Percentiles rank a stretch among this genome's conserved stretches.
phyloP scores from a whole-genome alignment of 768 basidiomycete species.

The Macrolepiota dolichaula region DNA sequence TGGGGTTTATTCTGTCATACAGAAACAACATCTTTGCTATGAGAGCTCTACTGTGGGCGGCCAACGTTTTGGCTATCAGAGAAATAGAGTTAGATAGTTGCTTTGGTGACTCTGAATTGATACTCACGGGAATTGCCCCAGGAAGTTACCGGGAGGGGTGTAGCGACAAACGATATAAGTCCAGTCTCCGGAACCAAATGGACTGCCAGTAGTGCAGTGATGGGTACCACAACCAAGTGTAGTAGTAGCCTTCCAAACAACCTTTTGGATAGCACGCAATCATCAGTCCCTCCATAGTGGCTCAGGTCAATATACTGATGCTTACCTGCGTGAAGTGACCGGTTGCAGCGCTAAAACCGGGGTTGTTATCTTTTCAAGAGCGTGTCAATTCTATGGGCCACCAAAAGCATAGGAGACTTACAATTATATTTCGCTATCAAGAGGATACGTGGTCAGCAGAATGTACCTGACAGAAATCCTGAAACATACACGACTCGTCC shows the following conservation, averaged over 20 bases:
- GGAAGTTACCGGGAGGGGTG: slow-evolving; percentile 23
- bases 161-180: slow-evolving; percentile 27
- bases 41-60: neutral
- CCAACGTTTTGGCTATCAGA: slow-evolving; percentile 16
- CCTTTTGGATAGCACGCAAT: slow-evolving; percentile 20
- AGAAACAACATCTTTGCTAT: neutral
- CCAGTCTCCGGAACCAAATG: slow-evolving; percentile 18
- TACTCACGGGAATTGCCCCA: slow-evolving; percentile 22
- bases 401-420: neutral
- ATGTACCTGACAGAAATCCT: neutral
- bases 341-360: slow-evolving; percentile 22
- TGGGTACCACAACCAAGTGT: slow-evolving; percentile 45
- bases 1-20: neutral
- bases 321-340: slow-evolving; percentile 30
- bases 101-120: too few species aligned
- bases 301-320: neutral
- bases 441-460: neutral
- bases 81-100: neutral
- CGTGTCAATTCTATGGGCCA: neutral
- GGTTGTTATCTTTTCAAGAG: slow-evolving; percentile 20
- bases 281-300: neutral
- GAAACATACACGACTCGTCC: slow-evolving; percentile 24
- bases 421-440: slow-evolving; percentile 21
- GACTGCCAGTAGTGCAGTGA: slow-evolving; percentile 29
- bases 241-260: slow-evolving; percentile 53